phyloP scores from a whole-genome alignment of 306 rosid species.

The Senna tora region DNA sequence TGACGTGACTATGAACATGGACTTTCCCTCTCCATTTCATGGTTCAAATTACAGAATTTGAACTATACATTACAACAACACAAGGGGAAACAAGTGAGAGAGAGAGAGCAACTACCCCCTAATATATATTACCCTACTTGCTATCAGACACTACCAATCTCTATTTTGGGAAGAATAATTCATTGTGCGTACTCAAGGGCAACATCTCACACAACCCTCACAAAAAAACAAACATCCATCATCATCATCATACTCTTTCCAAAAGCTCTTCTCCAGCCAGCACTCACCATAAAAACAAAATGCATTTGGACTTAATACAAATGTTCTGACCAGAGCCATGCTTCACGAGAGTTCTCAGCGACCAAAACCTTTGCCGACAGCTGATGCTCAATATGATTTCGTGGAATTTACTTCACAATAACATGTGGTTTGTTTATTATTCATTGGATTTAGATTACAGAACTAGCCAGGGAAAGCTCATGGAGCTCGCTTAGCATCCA shows the following conservation, averaged over 20 bases:
- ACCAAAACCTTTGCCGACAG: constrained; percentile 48
- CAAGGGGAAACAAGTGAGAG: constrained; percentile 45
- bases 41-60: constrained; percentile 62
- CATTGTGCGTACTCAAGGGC: constrained; percentile 50
- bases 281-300: constrained; percentile 53
- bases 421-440: constrained; percentile 46
- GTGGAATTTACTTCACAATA: constrained; percentile 39
- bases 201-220: constrained; percentile 58
- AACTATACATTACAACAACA: constrained; percentile 49
- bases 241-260: constrained; percentile 53
- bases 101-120: constrained; percentile 47
- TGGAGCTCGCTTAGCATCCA: constrained; percentile 98
- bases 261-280: constrained; percentile 61
- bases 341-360: constrained; percentile 45
- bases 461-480: constrained; percentile 92
- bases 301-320: constrained; percentile 47
- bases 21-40: constrained; percentile 24
- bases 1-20: constrained; percentile 53
- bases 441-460: constrained; percentile 55
- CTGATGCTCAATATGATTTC: constrained; percentile 46
- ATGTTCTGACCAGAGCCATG: constrained; percentile 53
- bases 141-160: constrained; percentile 52
- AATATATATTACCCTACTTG: constrained; percentile 53
- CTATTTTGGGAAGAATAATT: constrained; percentile 56
- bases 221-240: constrained; percentile 53